phyloP scores from a whole-genome alignment of 1,284 basidiomycete genomes.

The Tetrapyrgos nigripes region DNA sequence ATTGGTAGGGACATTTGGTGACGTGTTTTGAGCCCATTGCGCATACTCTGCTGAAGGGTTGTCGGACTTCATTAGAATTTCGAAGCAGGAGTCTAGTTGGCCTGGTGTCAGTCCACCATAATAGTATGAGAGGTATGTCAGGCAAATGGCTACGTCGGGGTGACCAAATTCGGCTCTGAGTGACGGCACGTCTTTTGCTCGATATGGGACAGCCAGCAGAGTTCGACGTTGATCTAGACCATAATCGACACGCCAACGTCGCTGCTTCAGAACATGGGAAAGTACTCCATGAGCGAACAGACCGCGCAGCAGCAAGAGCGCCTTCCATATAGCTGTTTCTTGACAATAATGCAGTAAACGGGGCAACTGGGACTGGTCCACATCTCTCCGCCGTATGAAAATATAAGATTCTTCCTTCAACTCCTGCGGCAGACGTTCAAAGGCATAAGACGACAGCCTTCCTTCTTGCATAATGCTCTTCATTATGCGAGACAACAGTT shows the following conservation, averaged over 20 bases:
- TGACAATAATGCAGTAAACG: not conserved
- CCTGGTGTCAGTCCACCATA: conserved; percentile 50
- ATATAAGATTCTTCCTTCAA: not conserved
- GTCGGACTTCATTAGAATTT: conserved; percentile 48
- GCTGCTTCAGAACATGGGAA: conserved; percentile 44
- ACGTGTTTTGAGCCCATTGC: conserved; percentile 52
- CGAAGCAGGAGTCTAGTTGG: conserved; percentile 47
- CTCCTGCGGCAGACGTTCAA: not conserved
- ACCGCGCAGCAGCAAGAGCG: conserved; percentile 51
- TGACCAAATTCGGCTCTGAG: conserved; percentile 59
- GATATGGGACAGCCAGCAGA: conserved; percentile 57
- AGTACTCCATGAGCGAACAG: conserved; percentile 51
- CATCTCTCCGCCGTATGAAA: not conserved
- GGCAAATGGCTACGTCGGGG: conserved; percentile 53
- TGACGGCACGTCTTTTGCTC: conserved; percentile 57
- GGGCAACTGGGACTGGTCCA: not conserved
- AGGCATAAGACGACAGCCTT: not conserved
- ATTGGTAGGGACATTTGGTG: not conserved
- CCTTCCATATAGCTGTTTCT: conserved; percentile 30
- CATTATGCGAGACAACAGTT: conserved; percentile 28
- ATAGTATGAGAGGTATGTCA: conserved; percentile 61
- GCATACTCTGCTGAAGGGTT: conserved; percentile 51
- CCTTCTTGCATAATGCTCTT: conserved; percentile 2
- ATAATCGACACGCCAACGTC: conserved; percentile 60
- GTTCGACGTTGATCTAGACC: conserved; percentile 53